A percentile compares a stretch with the other conserved stretches of the same genome.
These are phyloP conservation scores for Aegilops umbellulata DNA, from an alignment of 176 grass and related monocot genomes.

Conservation along the genomic window DNA sequence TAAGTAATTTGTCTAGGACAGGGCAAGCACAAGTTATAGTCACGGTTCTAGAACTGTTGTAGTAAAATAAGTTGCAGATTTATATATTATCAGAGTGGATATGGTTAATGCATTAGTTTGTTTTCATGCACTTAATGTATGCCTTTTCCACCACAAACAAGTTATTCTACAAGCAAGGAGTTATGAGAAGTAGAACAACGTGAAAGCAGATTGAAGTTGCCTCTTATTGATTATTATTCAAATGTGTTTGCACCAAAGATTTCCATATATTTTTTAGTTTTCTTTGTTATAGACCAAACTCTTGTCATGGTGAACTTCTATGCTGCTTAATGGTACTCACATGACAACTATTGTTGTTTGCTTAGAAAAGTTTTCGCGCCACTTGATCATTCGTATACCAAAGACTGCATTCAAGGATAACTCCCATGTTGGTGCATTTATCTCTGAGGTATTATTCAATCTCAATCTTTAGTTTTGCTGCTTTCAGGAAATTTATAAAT, in stretches of 20 bases:
- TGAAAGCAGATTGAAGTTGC: background rate
- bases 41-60: background rate
- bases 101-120: constrained; percentile 1
- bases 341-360: constrained; percentile 29
- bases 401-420: constrained; percentile 94
- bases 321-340: constrained; percentile 11
- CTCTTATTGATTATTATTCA: background rate
- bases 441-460: constrained; percentile 65
- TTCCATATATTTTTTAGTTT: background rate
- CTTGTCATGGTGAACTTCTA: background rate
- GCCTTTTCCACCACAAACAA: background rate
- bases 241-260: background rate
- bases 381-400: constrained; percentile 83
- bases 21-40: background rate
- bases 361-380: constrained; percentile 93
- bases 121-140: background rate
- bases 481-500: constrained; percentile 18
- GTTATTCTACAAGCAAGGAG: background rate
- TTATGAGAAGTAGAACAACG: background rate
- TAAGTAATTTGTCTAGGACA: background rate
- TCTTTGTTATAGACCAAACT: background rate
- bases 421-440: constrained; percentile 92
- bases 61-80: background rate
- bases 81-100: constrained; percentile 8
- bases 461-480: constrained; percentile 10